phyloP scores from a whole-genome alignment of 2,329 filamentous ascomycete species.

The Pestalotiopsis fici region DNA sequence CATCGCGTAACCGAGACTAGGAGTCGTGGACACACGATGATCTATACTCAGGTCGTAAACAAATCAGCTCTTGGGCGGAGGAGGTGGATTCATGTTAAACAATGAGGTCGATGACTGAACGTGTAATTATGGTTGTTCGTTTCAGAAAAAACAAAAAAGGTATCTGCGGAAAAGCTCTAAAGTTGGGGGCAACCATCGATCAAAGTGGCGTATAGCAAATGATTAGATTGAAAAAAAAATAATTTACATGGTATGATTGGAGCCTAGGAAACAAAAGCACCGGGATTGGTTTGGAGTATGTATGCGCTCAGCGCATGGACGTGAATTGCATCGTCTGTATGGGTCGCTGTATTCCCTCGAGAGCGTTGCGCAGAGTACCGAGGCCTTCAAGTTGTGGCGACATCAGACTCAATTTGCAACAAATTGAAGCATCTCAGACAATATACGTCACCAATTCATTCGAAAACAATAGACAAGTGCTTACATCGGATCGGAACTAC shows the following conservation, averaged over 20 bases:
- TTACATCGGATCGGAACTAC: too few species aligned
- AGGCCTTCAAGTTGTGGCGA: too few species aligned
- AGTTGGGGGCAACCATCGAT: neutral
- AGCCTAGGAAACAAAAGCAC: neutral
- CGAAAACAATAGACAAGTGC: too few species aligned
- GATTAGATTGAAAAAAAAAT: neutral
- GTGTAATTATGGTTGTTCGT: neutral
- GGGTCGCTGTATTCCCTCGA: too few species aligned
- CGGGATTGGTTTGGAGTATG: too few species aligned
- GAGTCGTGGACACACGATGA: slow-evolving; percentile 12
- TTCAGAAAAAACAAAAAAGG: neutral
- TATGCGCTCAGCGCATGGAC: too few species aligned
- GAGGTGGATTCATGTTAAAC: neutral
- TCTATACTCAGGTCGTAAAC: neutral
- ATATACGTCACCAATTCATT: too few species aligned
- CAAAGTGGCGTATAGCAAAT: neutral
- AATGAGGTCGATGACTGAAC: neutral
- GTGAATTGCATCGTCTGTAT: too few species aligned
- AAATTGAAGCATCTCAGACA: too few species aligned
- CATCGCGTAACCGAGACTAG: slow-evolving; percentile 29
- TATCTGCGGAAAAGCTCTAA: neutral
- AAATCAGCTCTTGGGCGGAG: slow-evolving; percentile 1
- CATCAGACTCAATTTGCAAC: too few species aligned
- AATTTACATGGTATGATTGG: neutral
- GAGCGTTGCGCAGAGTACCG: too few species aligned